Percentiles rank a stretch among this genome's conserved stretches.
These are phyloP conservation scores for Massariosphaeria phaeospora DNA, from an alignment of 495 filamentous ascomycete genomes.

Conservation along the genomic window DNA sequence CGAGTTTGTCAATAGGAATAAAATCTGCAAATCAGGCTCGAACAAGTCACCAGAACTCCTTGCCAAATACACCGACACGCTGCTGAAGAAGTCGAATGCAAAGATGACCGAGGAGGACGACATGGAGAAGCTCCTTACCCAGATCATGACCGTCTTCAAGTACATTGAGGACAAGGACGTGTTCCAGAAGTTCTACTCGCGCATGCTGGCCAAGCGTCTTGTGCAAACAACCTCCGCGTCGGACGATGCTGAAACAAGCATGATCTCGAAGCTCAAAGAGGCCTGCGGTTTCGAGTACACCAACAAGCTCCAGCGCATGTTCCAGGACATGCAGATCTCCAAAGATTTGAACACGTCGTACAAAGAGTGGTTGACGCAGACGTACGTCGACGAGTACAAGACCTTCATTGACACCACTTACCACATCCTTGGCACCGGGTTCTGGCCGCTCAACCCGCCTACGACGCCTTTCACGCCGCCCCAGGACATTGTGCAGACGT, in stretches of 20 bases:
- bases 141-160: constrained; percentile 99
- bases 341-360: constrained; percentile 90
- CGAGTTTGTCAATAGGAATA: constrained; percentile 96
- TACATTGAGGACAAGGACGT: constrained; percentile 99
- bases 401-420: constrained; percentile 69
- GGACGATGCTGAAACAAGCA: constrained; percentile 95
- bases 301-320: constrained; percentile 99
- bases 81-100: constrained; percentile 81
- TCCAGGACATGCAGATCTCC: constrained; percentile 98
- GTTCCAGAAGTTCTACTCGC: constrained; percentile 98
- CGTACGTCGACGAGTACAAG: constrained; percentile 56
- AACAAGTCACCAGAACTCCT: constrained; percentile 91
- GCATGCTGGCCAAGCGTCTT: constrained; percentile 89
- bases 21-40: constrained; percentile 85
- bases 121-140: constrained; percentile 80
- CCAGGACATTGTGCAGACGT: constrained; percentile 74
- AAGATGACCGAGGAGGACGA: constrained; percentile 89
- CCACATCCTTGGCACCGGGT: constrained; percentile 88
- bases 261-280: constrained; percentile 99
- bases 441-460: constrained; percentile 90
- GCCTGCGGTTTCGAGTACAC: constrained; percentile 98
- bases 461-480: constrained; percentile 82
- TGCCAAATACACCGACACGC: constrained; percentile 90
- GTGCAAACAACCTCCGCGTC: constrained; percentile 93
- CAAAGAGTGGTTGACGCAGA: constrained; percentile 62